Evolutionary conservation across 768 basidiomycete species (phyloP), one percentile per base, ranked within the genome.

Genomic region (Dendrothele bispora): DNA sequence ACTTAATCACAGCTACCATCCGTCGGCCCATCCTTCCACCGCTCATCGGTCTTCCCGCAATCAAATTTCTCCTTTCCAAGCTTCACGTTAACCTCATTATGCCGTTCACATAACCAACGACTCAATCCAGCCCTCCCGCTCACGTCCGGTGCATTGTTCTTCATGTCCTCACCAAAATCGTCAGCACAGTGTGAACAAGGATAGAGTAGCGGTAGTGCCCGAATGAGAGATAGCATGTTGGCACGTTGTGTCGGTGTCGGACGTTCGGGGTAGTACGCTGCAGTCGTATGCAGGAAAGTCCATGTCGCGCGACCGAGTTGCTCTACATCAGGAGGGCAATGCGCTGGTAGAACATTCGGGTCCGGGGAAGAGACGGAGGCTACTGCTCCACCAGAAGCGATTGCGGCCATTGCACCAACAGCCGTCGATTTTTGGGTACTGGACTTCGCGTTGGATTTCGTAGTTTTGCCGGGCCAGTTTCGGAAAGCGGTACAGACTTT

Each of bases 281-380:
- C 95, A 5, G 95, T 87, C 7, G 93, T 86, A 61, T 98, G 95
- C 26, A 98, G 75, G 78, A 98, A 98, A 14, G 93, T 87, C 95
- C 95, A 98, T 2, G 95, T 95, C 37, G 95, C 88, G 40, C 84
- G 83, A 2, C 95, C 95, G 40, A 98, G 84, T 49, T 83, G 76
- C 61, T 94, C 91, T 37, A 86, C 85, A 65, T 98, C 95, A 1
- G 94, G 85, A 11, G 95, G 95, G 61, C 95, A 98, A 47, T 88
- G 74, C 4, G 72, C 68, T 2, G 80, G 79, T 18, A 76, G 82
- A 15, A 64, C 64, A 21, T 70, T 64, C 4, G 64, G 52, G 3
- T 62, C 59, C 17, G 65, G 34, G 10, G 63, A 30, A 43, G 36
- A 1, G 36, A 38, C 20, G 45, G 18, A 27, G 50, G 38, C 15